A percentile compares a stretch with the other conserved stretches of the same genome.
Evolutionary conservation across 352 stramenopile genomes (phyloP).

Genomic region (Phytophthora cactorum): DNA sequence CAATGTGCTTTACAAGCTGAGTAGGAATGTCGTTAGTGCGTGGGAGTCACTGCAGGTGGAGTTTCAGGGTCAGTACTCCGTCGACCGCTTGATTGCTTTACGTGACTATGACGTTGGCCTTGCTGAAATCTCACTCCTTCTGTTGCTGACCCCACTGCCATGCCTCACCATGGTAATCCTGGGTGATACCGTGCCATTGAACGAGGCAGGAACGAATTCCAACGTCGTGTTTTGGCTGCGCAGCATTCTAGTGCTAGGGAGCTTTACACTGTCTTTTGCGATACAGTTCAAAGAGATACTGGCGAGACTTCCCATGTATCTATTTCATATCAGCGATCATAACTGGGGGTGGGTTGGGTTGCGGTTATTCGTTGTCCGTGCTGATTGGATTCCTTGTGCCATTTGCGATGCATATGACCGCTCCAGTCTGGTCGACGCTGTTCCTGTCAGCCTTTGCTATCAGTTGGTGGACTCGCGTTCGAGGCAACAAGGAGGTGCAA

Average conservation of each 20-base stretch:
- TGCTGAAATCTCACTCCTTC: background rate
- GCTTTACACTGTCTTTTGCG: background rate
- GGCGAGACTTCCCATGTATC: background rate
- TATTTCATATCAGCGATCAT: background rate
- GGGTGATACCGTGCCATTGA: background rate
- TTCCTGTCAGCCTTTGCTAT: background rate
- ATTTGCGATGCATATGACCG: background rate
- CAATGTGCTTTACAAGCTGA: background rate
- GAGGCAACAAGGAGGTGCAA: background rate
- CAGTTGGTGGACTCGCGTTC: background rate
- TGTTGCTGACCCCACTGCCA: background rate
- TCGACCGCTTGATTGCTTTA: background rate
- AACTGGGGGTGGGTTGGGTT: background rate
- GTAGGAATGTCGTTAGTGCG: background rate
- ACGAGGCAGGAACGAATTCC: background rate
- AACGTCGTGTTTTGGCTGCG: background rate
- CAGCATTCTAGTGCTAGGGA: background rate
- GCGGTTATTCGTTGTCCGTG: background rate
- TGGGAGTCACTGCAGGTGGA: background rate
- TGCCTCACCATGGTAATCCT: background rate
- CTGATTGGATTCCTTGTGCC: background rate
- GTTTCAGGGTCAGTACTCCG: background rate
- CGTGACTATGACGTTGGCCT: background rate
- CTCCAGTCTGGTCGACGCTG: background rate
- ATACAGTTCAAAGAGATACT: background rate